phyloP scores from a whole-genome alignment of 441 rosid genomes.

The Jatropha multifida region DNA sequence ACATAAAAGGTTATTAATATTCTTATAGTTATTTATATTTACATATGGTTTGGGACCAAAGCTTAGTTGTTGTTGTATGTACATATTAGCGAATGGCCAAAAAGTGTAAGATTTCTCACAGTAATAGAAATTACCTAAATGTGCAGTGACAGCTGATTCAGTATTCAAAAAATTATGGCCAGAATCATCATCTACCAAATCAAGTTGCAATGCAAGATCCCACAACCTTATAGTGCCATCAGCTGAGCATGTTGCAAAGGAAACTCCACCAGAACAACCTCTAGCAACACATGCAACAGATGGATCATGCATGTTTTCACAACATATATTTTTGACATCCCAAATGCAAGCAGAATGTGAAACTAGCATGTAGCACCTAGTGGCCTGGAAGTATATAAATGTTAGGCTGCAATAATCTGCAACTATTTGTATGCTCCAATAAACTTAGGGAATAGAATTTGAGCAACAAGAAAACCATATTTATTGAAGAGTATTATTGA shows the following conservation, averaged over 20 bases:
- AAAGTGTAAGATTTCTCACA: constrained; percentile 10
- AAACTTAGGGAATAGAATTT: constrained; percentile 19
- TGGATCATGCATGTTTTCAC: constrained; percentile 76
- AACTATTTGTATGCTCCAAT: constrained; percentile 21
- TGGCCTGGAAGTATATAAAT: constrained; percentile 49
- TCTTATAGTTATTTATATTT: neutral
- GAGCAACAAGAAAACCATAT: constrained; percentile 5
- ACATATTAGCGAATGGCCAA: constrained; percentile 6
- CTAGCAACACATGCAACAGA: constrained; percentile 71
- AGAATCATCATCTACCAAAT: constrained; percentile 33
- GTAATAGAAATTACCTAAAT: constrained; percentile 50
- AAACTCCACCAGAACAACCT: constrained; percentile 83
- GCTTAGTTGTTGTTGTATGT: no score
- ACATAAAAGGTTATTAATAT: constrained; percentile 2
- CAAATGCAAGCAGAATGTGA: constrained; percentile 83
- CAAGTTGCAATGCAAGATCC: constrained; percentile 68
- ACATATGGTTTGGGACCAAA: neutral
- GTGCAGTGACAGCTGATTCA: constrained; percentile 36
- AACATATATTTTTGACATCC: constrained; percentile 83
- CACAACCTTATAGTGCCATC: constrained; percentile 86
- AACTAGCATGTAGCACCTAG: constrained; percentile 58
- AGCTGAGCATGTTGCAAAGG: constrained; percentile 87
- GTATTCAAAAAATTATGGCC: constrained; percentile 30
- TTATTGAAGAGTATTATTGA: neutral
- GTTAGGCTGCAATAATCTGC: constrained; percentile 23